Percentiles rank a stretch among this genome's conserved stretches.
Evolutionary conservation across 148 eudicot genomes (phyloP).

Genomic region (Agrostemma githago): DNA sequence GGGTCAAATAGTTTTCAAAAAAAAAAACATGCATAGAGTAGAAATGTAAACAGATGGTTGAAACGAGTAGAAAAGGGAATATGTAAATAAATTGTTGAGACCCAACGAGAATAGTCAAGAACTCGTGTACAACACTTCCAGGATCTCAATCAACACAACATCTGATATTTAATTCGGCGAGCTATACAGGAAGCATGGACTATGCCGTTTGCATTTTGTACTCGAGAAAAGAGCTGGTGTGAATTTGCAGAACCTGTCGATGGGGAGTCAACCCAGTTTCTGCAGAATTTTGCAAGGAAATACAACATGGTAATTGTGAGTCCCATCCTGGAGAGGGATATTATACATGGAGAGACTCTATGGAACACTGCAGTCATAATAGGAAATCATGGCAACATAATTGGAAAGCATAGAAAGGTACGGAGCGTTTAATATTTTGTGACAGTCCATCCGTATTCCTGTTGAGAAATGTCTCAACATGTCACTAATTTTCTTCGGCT

Average conservation of each 20-base stretch:
- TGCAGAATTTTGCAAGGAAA: conserved; percentile 67
- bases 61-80: neutral
- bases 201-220: conserved; percentile 98
- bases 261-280: conserved; percentile 86
- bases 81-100: neutral
- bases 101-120: neutral
- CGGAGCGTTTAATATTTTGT: neutral
- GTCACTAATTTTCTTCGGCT: conserved; percentile 12
- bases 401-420: conserved; percentile 91
- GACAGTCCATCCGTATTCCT: neutral
- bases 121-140: neutral
- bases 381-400: conserved; percentile 89
- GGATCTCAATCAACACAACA: neutral
- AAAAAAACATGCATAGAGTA: no score
- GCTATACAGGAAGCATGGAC: conserved; percentile 86
- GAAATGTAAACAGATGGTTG: neutral
- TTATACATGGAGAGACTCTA: conserved; percentile 79
- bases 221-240: conserved; percentile 94
- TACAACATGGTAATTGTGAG: conserved; percentile 90
- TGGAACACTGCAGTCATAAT: conserved; percentile 94
- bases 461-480: neutral
- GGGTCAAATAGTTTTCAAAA: neutral
- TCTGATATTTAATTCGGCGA: neutral
- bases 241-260: conserved; percentile 90
- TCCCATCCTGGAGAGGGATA: conserved; percentile 91